Conservation (phyloP, 805 yeast species). For the Metschnikowia arizonensis region DNA sequence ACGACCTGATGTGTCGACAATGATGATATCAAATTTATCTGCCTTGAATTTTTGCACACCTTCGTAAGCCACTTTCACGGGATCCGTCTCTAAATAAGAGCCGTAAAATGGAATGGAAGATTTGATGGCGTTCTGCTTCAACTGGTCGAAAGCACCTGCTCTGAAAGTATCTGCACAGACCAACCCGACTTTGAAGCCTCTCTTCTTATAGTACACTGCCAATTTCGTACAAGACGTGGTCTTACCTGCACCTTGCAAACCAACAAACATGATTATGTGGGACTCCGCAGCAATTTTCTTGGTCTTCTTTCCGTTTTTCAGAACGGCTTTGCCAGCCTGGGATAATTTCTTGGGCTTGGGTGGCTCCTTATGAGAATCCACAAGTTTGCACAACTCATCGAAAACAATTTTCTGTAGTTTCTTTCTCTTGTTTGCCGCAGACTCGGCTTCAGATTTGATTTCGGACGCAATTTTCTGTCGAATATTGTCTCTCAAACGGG, state of each 20-base stretch:
- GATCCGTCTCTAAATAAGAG: conserved; percentile 92
- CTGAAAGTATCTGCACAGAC: conserved; percentile 99
- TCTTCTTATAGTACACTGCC: conserved; percentile 88
- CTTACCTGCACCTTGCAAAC: conserved; percentile 98
- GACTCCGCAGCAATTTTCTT: conserved; percentile 19
- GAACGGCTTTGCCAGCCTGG: conserved; percentile 19
- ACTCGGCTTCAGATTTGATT: conserved; percentile 44
- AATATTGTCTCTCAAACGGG: conserved; percentile 63
- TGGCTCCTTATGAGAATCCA: conserved; percentile 61
- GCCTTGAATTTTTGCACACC: conserved; percentile 90
- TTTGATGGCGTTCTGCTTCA: conserved; percentile 94
- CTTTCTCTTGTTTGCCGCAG: conserved; percentile 66
- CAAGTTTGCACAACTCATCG: conserved; percentile 84
- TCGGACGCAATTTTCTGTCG: conserved; percentile 47
- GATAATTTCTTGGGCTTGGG: conserved; percentile 84
- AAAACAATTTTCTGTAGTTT: conserved; percentile 88
- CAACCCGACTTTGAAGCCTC: conserved; percentile 92
- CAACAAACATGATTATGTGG: conserved; percentile 93
- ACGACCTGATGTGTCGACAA: conserved; percentile 97
- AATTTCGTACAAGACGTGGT: conserved; percentile 96
- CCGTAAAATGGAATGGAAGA: conserved; percentile 94
- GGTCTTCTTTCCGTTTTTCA: conserved; percentile 27
- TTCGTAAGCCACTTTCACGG: conserved; percentile 83
- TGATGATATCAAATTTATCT: conserved; percentile 87
- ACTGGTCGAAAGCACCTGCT: conserved; percentile 99